Conservation (phyloP, 345 rosid species). For the Salix arbutifolia region DNA sequence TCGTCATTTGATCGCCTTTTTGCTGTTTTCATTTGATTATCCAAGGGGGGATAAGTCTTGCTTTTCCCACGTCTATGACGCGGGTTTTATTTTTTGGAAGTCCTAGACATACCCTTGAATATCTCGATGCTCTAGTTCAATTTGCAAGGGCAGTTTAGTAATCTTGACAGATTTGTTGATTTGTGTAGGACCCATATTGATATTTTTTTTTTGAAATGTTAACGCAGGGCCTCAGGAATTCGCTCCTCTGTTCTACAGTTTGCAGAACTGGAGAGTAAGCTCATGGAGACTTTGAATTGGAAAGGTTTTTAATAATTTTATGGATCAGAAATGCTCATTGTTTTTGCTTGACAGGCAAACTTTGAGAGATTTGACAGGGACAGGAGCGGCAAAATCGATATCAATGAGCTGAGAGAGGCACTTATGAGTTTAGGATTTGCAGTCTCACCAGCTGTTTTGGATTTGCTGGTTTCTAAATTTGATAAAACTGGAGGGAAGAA, state of each 20-base stretch:
- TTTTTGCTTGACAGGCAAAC: conserved; percentile 39
- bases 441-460: conserved; percentile 62
- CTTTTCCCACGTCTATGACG: background rate
- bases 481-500: conserved; percentile 72
- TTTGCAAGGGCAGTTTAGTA: background rate
- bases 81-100: background rate
- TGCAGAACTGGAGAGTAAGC: conserved; percentile 93
- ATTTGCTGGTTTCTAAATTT: conserved; percentile 74
- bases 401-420: conserved; percentile 76
- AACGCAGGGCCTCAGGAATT: conserved; percentile 84
- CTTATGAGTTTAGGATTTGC: conserved; percentile 68
- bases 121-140: background rate
- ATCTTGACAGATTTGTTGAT: background rate
- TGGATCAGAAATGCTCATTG: background rate
- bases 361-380: conserved; percentile 86
- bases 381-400: conserved; percentile 80
- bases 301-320: background rate
- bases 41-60: too few species aligned
- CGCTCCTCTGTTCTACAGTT: conserved; percentile 74
- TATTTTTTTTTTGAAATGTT: background rate
- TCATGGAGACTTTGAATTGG: background rate
- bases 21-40: background rate
- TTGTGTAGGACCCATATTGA: background rate
- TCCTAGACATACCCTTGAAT: background rate
- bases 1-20: background rate